Percentiles rank a stretch among this genome's conserved stretches.
Evolutionary conservation across 176 grass and related monocot genomes (phyloP).

Genomic region (Ensete glaucum): DNA sequence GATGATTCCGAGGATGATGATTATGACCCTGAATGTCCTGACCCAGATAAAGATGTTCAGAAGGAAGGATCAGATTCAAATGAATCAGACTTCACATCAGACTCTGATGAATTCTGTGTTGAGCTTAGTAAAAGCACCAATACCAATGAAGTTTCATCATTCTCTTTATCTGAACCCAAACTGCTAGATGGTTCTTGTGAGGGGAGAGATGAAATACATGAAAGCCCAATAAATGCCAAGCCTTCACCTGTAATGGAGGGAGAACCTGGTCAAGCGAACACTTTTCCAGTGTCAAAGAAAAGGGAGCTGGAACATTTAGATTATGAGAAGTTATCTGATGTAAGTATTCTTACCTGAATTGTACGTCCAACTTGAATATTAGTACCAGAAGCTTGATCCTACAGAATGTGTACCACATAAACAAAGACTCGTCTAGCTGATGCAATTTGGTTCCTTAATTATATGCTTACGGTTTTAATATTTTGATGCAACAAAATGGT

Average conservation of each 20-base stretch:
- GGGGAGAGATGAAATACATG: conserved; percentile 1
- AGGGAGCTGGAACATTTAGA: conserved; percentile 54
- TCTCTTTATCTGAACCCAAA: conserved; percentile 25
- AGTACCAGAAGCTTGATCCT: neutral
- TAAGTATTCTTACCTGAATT: conserved; percentile 28
- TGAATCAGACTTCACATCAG: conserved; percentile 84
- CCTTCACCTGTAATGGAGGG: conserved; percentile 9
- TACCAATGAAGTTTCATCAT: conserved; percentile 27
- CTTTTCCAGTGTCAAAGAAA: conserved; percentile 36
- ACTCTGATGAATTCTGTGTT: conserved; percentile 83
- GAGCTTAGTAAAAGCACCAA: conserved; percentile 56
- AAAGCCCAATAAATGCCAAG: neutral
- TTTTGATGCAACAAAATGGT: too few species aligned
- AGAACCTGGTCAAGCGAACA: conserved; percentile 37
- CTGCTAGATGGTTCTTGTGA: conserved; percentile 3
- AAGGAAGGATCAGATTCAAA: conserved; percentile 36
- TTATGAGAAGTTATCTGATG: conserved; percentile 87
- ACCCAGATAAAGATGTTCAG: conserved; percentile 48
- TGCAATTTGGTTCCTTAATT: too few species aligned
- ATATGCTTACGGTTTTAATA: too few species aligned
- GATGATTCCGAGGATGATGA: conserved; percentile 98
- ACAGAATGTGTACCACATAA: neutral
- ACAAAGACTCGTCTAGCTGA: too few species aligned
- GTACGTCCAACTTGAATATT: neutral
- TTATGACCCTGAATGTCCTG: conserved; percentile 54